A percentile compares a stretch with the other conserved stretches of the same genome.
Evolutionary conservation across 1,284 basidiomycete species (phyloP).

Genomic region (Ganoderma leucocontextum): DNA sequence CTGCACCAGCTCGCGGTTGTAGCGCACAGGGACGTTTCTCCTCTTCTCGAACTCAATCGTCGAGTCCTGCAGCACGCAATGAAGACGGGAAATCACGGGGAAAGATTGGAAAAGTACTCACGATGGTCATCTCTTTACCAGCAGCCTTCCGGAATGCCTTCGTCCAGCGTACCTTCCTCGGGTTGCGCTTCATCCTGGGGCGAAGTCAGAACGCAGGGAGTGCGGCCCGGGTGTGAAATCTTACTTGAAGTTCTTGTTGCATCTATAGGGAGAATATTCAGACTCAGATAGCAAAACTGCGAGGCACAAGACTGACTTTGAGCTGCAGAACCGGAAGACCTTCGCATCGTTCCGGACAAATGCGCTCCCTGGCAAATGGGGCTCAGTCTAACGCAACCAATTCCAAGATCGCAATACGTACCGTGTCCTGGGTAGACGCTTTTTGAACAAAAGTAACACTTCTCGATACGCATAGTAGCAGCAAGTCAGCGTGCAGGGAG

Average conservation of each 20-base stretch:
- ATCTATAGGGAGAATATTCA: slow-evolving; percentile 55
- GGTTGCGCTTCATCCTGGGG: slow-evolving; percentile 97
- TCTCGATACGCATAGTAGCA: slow-evolving; percentile 80
- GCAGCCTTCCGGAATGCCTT: slow-evolving; percentile 99
- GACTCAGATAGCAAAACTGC: slow-evolving; percentile 5
- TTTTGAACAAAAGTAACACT: slow-evolving; percentile 93
- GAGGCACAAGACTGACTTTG: slow-evolving; percentile 72
- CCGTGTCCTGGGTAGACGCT: slow-evolving; percentile 96
- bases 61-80: slow-evolving; percentile 73
- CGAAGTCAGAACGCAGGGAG: background rate
- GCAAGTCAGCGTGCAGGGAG: slow-evolving; percentile 19
- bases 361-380: slow-evolving; percentile 68
- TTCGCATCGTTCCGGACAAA: slow-evolving; percentile 98
- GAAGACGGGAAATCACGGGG: slow-evolving; percentile 7
- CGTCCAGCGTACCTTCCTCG: slow-evolving; percentile 99
- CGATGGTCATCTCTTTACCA: slow-evolving; percentile 99
- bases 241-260: slow-evolving; percentile 98
- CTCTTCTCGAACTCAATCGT: slow-evolving; percentile 99
- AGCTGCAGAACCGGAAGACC: slow-evolving; percentile 95
- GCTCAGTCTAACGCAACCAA: background rate
- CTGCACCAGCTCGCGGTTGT: slow-evolving; percentile 93
- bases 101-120: slow-evolving; percentile 49
- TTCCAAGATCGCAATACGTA: slow-evolving; percentile 39
- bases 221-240: background rate
- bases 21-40: slow-evolving; percentile 96